Evolutionary conservation across 2,329 filamentous ascomycete species (phyloP).

Genomic region (Cordyceps cateniannulata): DNA sequence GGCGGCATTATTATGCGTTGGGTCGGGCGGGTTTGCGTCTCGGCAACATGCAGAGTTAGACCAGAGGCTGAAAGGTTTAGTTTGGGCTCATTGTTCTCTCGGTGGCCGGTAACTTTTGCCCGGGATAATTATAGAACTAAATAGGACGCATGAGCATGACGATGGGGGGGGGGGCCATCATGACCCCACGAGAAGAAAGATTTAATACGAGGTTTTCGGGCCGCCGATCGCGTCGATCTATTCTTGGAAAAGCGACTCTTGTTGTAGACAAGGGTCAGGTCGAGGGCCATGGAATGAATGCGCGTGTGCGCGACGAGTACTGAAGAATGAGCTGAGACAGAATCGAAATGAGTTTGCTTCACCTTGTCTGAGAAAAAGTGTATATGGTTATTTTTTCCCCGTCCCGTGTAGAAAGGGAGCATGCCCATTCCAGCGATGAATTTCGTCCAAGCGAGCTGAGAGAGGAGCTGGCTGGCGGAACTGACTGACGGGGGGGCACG

Average conservation of each 20-base stretch:
- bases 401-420: neutral
- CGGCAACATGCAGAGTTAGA: neutral
- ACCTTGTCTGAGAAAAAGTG: neutral
- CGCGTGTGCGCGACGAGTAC: too few relatives aligned
- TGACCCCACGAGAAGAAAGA: neutral
- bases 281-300: neutral
- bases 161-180: neutral
- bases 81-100: neutral
- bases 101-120: neutral
- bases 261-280: neutral
- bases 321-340: too few relatives aligned
- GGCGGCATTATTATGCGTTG: neutral
- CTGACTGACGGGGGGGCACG: too few relatives aligned
- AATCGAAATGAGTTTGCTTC: neutral
- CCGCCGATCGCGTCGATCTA: constrained; percentile 10
- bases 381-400: neutral
- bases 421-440: neutral
- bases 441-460: neutral
- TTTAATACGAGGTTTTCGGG: constrained; percentile 7
- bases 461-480: neutral
- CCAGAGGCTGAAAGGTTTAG: neutral
- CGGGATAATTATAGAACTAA: neutral
- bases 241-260: constrained; percentile 3
- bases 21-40: neutral
- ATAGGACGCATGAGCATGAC: neutral